Conservation (phyloP, 345 rosid species). For the Syzygium aromaticum region DNA sequence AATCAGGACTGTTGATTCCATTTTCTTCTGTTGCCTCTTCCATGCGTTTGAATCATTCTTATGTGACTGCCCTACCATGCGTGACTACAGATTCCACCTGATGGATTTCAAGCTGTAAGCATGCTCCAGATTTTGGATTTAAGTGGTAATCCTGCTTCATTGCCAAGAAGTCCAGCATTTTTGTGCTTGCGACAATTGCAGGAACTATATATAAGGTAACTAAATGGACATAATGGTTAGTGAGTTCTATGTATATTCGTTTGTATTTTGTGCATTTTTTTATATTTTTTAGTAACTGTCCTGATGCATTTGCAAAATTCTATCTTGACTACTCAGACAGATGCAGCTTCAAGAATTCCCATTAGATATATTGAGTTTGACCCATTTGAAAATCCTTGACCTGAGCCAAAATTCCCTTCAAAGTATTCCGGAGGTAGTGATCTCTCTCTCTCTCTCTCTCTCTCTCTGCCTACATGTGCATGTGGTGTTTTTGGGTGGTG, state of each 20-base stretch:
- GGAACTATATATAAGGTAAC: constrained; percentile 85
- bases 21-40: neutral
- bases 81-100: constrained; percentile 51
- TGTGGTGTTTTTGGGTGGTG: neutral
- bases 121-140: constrained; percentile 74
- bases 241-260: neutral
- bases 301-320: neutral
- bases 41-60: neutral
- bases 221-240: neutral
- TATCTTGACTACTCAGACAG: constrained; percentile 40
- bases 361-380: constrained; percentile 48
- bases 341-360: constrained; percentile 62
- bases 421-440: constrained; percentile 51
- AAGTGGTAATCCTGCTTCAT: constrained; percentile 60
- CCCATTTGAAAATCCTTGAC: constrained; percentile 56
- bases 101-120: constrained; percentile 66
- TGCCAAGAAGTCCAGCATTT: constrained; percentile 49
- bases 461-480: neutral
- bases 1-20: neutral
- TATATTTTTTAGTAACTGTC: neutral
- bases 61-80: neutral
- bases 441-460: neutral
- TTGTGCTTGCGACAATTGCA: constrained; percentile 54
- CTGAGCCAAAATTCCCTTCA: constrained; percentile 78
- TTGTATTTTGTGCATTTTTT: neutral